Evolutionary conservation across 1,139 yeast genomes (phyloP), one percentile per base, ranked within the genome.

Genomic region (Scheffersomyces segobiensis): DNA sequence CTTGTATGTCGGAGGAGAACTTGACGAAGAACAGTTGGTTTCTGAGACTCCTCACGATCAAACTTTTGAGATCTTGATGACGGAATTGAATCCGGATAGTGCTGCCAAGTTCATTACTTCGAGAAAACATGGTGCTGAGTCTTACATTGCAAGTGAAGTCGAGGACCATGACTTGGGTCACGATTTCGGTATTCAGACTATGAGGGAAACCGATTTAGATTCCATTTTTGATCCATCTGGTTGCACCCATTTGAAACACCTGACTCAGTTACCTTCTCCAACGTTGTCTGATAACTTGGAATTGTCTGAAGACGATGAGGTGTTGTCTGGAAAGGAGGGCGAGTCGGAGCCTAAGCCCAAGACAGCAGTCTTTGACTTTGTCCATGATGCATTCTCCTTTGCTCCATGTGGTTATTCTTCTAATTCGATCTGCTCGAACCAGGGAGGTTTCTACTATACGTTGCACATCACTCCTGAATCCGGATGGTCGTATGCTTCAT

Each of bases 391-490:
- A 5, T 95, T 93, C 76, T 88, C 96, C 42, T 95, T 95, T 72
- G 80, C 91, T n/a, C 99, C 99, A 1, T 95, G 98, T 74, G 99
- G 99, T 18, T 95, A 87, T 71, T 91, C 97, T 2, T 91, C 97
- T 55, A 95, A 95, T 73, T 88, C 96, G 32, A 78, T 92, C 53
- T 74, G 90, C 55, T 78, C 84, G 57, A 79, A 76, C 53, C 76
- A 78, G 53, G 83, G 80, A 21, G 84, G 84, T 24, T 84, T 84
- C 71, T 95, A 93, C 77, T 93, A 91, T 71, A 95, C 98, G 19
- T 81, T 93, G 61, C 99, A 95, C 72, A 91, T 95, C 50, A 95
- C 99, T 0, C 99, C 99, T 0, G 98, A 95, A 72, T 73, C 81
- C 20, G 97, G 95, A 42, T 95, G 97, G 92, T 91, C 97, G 2